A percentile compares a stretch with the other conserved stretches of the same genome.
These are phyloP conservation scores for Emmonsiellopsis sp. DNA, from an alignment of 2,329 filamentous ascomycete species.

Conservation along the genomic window DNA sequence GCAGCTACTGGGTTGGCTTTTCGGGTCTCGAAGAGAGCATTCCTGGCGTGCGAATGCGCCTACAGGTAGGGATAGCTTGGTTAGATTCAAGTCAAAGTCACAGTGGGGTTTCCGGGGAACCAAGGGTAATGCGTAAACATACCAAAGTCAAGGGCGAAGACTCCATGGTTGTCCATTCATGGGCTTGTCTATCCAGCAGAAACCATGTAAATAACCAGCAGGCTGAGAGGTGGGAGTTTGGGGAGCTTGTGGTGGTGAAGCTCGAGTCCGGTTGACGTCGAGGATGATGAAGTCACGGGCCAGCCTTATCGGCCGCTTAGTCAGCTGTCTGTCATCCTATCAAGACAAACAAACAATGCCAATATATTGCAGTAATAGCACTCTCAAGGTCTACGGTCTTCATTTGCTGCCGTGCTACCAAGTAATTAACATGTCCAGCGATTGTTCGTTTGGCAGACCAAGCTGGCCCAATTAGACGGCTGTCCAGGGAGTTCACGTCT, in stretches of 20 bases:
- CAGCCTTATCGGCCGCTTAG: background rate
- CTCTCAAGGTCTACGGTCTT: too few relatives aligned
- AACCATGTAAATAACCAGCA: too few relatives aligned
- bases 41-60: conserved; percentile 83
- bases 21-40: conserved; percentile 63
- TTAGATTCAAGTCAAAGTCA: conserved; percentile 10
- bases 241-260: background rate
- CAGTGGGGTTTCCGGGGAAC: background rate
- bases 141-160: conserved; percentile 58
- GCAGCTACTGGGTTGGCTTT: conserved; percentile 66
- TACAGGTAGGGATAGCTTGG: conserved; percentile 27
- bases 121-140: conserved; percentile 15
- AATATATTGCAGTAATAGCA: too few relatives aligned
- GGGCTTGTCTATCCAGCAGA: background rate
- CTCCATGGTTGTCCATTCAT: conserved; percentile 48
- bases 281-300: background rate
- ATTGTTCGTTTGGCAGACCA: too few relatives aligned
- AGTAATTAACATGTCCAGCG: too few relatives aligned
- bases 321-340: background rate
- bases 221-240: too few relatives aligned
- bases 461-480: too few relatives aligned
- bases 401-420: too few relatives aligned
- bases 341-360: too few relatives aligned
- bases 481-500: too few relatives aligned
- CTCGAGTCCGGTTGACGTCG: background rate